A percentile compares a stretch with the other conserved stretches of the same genome.
Conservation (phyloP, 2,329 filamentous ascomycete species). For the Hysterium pulicare region DNA sequence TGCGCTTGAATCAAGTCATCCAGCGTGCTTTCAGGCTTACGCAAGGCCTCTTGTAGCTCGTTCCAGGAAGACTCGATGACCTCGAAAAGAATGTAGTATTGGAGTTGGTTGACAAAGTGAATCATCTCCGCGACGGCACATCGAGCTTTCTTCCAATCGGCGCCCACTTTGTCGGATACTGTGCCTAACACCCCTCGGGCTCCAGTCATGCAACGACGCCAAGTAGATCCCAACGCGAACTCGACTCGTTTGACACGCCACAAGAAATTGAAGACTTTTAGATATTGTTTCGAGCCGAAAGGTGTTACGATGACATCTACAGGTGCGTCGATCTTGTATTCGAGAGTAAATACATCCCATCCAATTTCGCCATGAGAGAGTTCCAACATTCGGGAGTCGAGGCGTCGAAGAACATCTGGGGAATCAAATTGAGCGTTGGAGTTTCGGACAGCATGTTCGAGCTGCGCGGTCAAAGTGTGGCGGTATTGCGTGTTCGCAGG, state of each 20-base stretch:
- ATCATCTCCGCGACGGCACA: conserved; percentile 96
- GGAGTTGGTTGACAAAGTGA: conserved; percentile 93
- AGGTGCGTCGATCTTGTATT: conserved; percentile 96
- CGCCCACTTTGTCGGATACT: conserved; percentile 66
- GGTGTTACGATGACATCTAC: conserved; percentile 96
- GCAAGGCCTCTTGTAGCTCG: conserved; percentile 77
- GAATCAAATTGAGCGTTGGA: conserved; percentile 97
- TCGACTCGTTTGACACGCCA: conserved; percentile 98
- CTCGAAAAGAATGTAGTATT: conserved; percentile 98
- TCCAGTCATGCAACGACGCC: conserved; percentile 94
- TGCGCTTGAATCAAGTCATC: conserved; percentile 95
- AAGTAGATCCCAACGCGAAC: conserved; percentile 85
- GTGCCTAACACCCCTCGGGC: conserved; percentile 83
- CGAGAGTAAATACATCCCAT: conserved; percentile 98
- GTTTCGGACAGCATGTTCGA: conserved; percentile 94
- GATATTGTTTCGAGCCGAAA: conserved; percentile 91
- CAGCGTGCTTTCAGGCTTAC: conserved; percentile 81
- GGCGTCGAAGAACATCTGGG: conserved; percentile 80
- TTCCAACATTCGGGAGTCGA: conserved; percentile 98
- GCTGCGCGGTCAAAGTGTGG: conserved; percentile 93
- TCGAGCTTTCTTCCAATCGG: conserved; percentile 86
- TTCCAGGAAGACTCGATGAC: conserved; percentile 97
- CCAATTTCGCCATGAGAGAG: conserved; percentile 94
- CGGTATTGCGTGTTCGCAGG: conserved; percentile 96
- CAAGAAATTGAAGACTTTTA: conserved; percentile 98